Evolutionary conservation across 2,329 filamentous ascomycete genomes (phyloP).

Genomic region (Thielaviopsis ethacetica): DNA sequence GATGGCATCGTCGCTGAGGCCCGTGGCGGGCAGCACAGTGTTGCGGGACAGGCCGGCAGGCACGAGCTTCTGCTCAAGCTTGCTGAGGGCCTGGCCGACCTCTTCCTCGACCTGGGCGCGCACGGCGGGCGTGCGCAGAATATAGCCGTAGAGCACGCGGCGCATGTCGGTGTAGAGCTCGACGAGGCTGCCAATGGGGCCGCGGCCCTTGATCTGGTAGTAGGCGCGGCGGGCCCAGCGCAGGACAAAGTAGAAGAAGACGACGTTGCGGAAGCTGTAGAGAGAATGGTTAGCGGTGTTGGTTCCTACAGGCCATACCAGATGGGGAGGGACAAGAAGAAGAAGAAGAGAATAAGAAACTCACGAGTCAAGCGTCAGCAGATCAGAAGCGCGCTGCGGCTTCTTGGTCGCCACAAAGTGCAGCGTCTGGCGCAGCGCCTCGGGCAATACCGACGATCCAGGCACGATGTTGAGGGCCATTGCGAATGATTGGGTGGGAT

Average conservation of each 20-base stretch:
- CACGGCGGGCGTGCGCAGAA: slow-evolving; percentile 75
- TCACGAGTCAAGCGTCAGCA: slow-evolving; percentile 9
- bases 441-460: slow-evolving; percentile 3
- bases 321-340: neutral
- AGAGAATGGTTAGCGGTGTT: neutral
- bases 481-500: neutral
- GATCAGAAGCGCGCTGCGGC: slow-evolving; percentile 6
- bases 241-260: slow-evolving; percentile 78
- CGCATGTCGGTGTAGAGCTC: slow-evolving; percentile 58
- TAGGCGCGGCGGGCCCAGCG: slow-evolving; percentile 66
- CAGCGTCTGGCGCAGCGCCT: slow-evolving; percentile 5
- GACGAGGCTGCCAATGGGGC: slow-evolving; percentile 60
- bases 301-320: neutral
- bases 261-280: slow-evolving; percentile 62
- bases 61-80: slow-evolving; percentile 72
- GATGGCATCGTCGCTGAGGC: slow-evolving; percentile 65
- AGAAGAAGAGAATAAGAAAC: neutral
- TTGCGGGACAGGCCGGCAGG: slow-evolving; percentile 57
- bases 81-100: slow-evolving; percentile 61
- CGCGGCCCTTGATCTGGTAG: slow-evolving; percentile 78
- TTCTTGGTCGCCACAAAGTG: slow-evolving; percentile 4
- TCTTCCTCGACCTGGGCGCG: slow-evolving; percentile 73
- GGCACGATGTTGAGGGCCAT: neutral
- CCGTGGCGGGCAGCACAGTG: slow-evolving; percentile 63
- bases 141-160: slow-evolving; percentile 64